Base-by-base conservation (phyloP, 129 eudicot genomes). In the Helichrysum umbraculigerum region DNA sequence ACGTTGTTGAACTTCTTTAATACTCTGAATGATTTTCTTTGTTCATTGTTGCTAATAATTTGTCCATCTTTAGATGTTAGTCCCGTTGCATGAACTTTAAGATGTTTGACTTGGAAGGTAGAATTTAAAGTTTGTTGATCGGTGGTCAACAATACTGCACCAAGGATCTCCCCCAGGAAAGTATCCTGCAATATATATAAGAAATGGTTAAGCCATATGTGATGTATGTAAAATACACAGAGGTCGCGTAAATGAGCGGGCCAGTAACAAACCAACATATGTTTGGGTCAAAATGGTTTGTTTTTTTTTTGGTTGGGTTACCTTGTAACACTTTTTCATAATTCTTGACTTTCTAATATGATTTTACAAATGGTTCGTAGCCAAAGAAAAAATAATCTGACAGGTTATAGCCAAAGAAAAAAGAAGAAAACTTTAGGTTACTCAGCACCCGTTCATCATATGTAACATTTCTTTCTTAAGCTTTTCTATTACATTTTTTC, bases 151-250 rank as follows among this genome's bases (percentile, higher is more conserved):
- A 90, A 61, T 42, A 92, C 89, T 34, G 96, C 90, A 50, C 96
- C 94, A 6, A 90, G 86, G 62, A 92, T 88, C 79, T 92, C 98
- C 70, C 94, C 98, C 66, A 88, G 28, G 74, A 90, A 92, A 11
- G 73, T 88, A 59, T 88, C 96, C 98, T 92, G 83, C 35, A 82
- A 16, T 4, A 54, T 35, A 16, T 3, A 52, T 29, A 30, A 39
- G 10, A 2, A 68, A 41, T 44, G 76, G 9, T 58, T 4, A 4
- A 66, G 65, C 35, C 21, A 4, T 5, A 63, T 66, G 22, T 44
- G 29, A 42, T 32, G n/a, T 12, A 0, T 12, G 25, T 44, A 41
- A 71, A 19, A 71, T 3, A 20, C 64, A 51, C 1, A 34, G n/a
- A 54, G 19, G 19, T 72, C 33, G n/a, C 22, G 29, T 56, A 44